Conservation (phyloP, 2,329 filamentous ascomycete genomes). For the Diatrype stigma region DNA sequence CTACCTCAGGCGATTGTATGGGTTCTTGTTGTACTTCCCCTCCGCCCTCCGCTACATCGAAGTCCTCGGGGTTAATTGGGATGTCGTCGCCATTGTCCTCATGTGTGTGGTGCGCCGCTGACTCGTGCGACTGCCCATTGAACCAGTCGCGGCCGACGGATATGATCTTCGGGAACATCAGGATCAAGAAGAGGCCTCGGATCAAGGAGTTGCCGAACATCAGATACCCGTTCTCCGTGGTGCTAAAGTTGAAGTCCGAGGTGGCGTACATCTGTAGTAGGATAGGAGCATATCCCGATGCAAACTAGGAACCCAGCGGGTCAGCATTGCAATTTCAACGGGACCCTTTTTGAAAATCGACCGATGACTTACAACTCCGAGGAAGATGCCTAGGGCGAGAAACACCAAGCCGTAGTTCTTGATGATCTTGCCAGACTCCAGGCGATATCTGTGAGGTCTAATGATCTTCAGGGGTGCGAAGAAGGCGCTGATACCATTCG, state of each 20-base stretch:
- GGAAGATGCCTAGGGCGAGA: conserved; percentile 61
- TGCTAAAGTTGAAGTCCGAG: conserved; percentile 49
- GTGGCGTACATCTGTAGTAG: conserved; percentile 59
- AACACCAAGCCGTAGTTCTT: conserved; percentile 61
- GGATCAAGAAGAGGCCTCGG: conserved; percentile 50
- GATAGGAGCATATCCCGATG: conserved; percentile 63
- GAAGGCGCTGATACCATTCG: conserved; percentile 46
- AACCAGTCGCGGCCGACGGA: conserved; percentile 38
- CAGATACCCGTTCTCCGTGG: conserved; percentile 52
- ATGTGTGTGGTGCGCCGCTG: conserved; percentile 1
- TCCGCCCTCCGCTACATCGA: conserved; percentile 16
- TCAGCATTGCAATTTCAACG: not conserved
- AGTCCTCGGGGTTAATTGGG: conserved; percentile 21
- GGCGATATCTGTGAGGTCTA: conserved; percentile 50
- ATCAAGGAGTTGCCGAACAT: conserved; percentile 54
- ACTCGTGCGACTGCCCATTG: conserved; percentile 10
- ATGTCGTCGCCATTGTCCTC: conserved; percentile 8
- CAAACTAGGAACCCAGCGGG: conserved; percentile 36
- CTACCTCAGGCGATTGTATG: conserved; percentile 14
- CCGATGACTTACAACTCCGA: conserved; percentile 50
- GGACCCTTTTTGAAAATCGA: not conserved
- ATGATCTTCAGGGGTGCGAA: conserved; percentile 62
- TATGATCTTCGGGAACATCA: conserved; percentile 52
- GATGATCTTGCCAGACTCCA: conserved; percentile 44
- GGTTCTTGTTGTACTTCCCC: conserved; percentile 22